Percentiles rank a stretch among this genome's conserved stretches.
phyloP scores from a whole-genome alignment of 2,329 filamentous ascomycete species.

The Pleurostoma richardsiae region DNA sequence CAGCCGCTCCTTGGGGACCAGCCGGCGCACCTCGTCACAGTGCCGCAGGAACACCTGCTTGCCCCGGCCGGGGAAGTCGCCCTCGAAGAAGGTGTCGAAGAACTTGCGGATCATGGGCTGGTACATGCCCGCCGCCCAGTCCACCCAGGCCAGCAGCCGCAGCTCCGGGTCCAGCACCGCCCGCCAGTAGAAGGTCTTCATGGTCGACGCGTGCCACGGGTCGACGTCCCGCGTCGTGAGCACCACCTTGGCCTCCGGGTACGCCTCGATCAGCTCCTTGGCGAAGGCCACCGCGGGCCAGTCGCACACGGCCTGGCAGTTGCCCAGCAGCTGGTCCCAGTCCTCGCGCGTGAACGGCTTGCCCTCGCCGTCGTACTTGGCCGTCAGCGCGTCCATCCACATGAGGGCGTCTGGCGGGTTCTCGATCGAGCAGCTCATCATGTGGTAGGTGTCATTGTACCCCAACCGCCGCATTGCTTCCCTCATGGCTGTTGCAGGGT shows the following conservation, averaged over 20 bases:
- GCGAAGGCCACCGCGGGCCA: slow-evolving; percentile 65
- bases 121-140: slow-evolving; percentile 64
- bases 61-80: slow-evolving; percentile 60
- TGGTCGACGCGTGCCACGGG: slow-evolving; percentile 56
- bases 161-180: slow-evolving; percentile 55
- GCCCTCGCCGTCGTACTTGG: slow-evolving; percentile 38
- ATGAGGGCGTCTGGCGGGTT: slow-evolving; percentile 63
- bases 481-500: slow-evolving; percentile 45
- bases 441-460: slow-evolving; percentile 67
- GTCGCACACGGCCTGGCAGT: slow-evolving; percentile 64
- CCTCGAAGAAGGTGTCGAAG: slow-evolving; percentile 64
- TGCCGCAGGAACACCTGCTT: slow-evolving; percentile 51
- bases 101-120: slow-evolving; percentile 67
- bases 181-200: slow-evolving; percentile 65
- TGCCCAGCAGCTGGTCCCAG: slow-evolving; percentile 64
- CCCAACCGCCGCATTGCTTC: slow-evolving; percentile 62
- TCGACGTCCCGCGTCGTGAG: slow-evolving; percentile 63
- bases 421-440: slow-evolving; percentile 66
- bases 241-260: slow-evolving; percentile 68
- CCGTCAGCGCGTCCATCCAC: slow-evolving; percentile 63
- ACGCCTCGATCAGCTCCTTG: slow-evolving; percentile 65
- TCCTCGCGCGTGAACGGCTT: slow-evolving; percentile 47
- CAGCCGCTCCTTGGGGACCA: slow-evolving; percentile 26
- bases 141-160: slow-evolving; percentile 16
- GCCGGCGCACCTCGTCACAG: slow-evolving; percentile 13